phyloP scores from a whole-genome alignment of 768 basidiomycete genomes.

The Tephrocybe rancida region DNA sequence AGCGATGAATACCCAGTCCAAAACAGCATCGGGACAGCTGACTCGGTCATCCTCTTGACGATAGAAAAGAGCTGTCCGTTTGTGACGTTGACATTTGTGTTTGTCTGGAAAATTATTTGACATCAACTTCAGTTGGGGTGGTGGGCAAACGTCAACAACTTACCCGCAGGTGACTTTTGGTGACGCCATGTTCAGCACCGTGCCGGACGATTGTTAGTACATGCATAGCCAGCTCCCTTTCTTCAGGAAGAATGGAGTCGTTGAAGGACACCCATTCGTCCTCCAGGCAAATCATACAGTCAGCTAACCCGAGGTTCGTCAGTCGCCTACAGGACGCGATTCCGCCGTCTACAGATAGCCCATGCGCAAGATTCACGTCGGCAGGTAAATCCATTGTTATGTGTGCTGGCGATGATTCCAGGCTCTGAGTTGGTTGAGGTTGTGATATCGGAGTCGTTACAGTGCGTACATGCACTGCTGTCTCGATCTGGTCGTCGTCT shows the following conservation, averaged over 20 bases:
- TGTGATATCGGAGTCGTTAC: slow-evolving; percentile 17
- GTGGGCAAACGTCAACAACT: slow-evolving; percentile 14
- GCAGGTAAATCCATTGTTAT: slow-evolving; percentile 18
- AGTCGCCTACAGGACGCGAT: slow-evolving; percentile 50
- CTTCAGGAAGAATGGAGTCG: slow-evolving; percentile 27
- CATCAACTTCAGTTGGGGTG: background rate
- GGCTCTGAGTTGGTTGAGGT: slow-evolving; percentile 17
- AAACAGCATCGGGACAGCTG: slow-evolving; percentile 57
- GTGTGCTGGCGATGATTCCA: slow-evolving; percentile 17
- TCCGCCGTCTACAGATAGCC: slow-evolving; percentile 39
- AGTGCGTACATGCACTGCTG: slow-evolving; percentile 53
- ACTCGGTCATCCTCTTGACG: slow-evolving; percentile 45
- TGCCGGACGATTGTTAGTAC: slow-evolving; percentile 38
- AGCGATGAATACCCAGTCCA: slow-evolving; percentile 66
- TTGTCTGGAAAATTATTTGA: slow-evolving; percentile 13
- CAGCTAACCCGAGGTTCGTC: slow-evolving; percentile 34
- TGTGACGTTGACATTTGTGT: slow-evolving; percentile 15
- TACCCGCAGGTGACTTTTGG: slow-evolving; percentile 39
- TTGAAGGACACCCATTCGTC: slow-evolving; percentile 37
- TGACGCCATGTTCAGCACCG: slow-evolving; percentile 40
- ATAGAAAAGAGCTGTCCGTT: slow-evolving; percentile 29
- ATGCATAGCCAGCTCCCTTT: slow-evolving; percentile 29
- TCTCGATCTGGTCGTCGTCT: slow-evolving; percentile 90
- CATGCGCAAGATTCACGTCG: slow-evolving; percentile 38
- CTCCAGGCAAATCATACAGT: slow-evolving; percentile 49